Evolutionary conservation across 2,329 filamentous ascomycete genomes (phyloP), one percentile per base, ranked within the genome.

Genomic region (Apiospora aurea): DNA sequence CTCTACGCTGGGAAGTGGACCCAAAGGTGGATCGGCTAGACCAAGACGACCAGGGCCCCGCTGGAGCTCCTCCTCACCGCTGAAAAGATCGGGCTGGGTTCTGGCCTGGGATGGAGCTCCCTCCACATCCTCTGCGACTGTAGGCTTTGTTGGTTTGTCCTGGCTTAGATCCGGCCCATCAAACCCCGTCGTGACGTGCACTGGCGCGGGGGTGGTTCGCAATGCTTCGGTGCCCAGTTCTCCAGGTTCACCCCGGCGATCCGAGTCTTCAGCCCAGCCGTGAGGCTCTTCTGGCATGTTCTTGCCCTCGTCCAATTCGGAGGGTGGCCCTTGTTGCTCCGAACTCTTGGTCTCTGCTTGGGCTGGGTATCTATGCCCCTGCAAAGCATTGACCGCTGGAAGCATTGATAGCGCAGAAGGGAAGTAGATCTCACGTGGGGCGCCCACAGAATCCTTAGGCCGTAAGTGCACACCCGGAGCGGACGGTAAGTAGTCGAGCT

Each of bases 1-100:
- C 41, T 53, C 70, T n/a, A 38, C 49, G 51, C 67, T 71, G 29
- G 72, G 41, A 69, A 74, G 74, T 74, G 75, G 74, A 70, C 74
- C 71, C 61, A 72, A 34, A 21, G 38, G 71, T 74, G 73, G 73
- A 73, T 73, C 74, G 49, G 57, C 67, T 70, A 69, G 72, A 71
- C 75, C 73, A 75, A 70, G 73, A 47, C 68, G 72, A 72, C 75
- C 74, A 76, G 71, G 73, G 51, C 69, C 73, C 69, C 70, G 74
- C 51, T 73, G 74, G 38, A 44, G 73, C 70, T 76, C 67, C n/a
- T 74, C 73, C 75, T 77, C 76, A 78, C 75, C 75, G 76, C 76
- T 66, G 67, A 70, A 69, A 74, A 69, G 26, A 70, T 76, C 73
- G 73, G 73, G 74, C 70, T 75, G 72, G 75, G 71, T 70, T 34